Percentiles rank a stretch among this genome's conserved stretches.
These are phyloP conservation scores for Apophysomyces elegans DNA, from an alignment of 371 early-diverging fungal species.

Conservation along the genomic window DNA sequence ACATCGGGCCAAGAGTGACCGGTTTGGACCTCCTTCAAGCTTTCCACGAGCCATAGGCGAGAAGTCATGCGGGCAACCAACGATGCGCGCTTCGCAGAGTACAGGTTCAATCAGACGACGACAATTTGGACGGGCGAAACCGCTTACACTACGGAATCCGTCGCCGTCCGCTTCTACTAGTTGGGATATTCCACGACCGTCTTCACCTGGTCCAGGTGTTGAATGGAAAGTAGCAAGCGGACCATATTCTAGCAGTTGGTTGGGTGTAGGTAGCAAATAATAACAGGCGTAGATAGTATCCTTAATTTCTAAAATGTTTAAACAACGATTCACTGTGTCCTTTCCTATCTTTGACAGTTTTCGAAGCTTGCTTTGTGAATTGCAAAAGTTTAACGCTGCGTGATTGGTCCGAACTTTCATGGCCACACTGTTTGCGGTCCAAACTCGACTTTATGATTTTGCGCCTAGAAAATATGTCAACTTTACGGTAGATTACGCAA, in stretches of 20 bases:
- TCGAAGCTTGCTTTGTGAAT: too few species aligned
- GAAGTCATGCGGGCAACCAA: neutral
- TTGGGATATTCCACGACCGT: neutral
- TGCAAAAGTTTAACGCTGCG: too few species aligned
- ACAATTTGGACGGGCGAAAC: neutral
- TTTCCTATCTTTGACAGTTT: too few species aligned
- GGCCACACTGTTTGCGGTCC: too few species aligned
- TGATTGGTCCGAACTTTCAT: too few species aligned
- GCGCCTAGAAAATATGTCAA: too few species aligned
- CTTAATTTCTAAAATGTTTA: too few species aligned
- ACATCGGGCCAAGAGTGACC: neutral
- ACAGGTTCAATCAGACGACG: neutral
- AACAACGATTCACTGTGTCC: too few species aligned
- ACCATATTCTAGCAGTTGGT: slow-evolving; percentile 12
- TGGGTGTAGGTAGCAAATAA: slow-evolving; percentile 4
- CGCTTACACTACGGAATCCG: slow-evolving; percentile 5
- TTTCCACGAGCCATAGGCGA: neutral
- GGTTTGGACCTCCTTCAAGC: neutral
- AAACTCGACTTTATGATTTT: too few species aligned
- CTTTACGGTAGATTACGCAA: too few species aligned
- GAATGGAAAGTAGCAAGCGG: slow-evolving; percentile 13
- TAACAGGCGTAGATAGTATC: neutral
- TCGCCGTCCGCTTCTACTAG: slow-evolving; percentile 2
- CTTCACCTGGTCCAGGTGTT: neutral
- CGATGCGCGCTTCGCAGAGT: slow-evolving; percentile 8